Base-by-base conservation (phyloP, 2,329 filamentous ascomycete genomes). In the Chalaropsis ovoidea region DNA sequence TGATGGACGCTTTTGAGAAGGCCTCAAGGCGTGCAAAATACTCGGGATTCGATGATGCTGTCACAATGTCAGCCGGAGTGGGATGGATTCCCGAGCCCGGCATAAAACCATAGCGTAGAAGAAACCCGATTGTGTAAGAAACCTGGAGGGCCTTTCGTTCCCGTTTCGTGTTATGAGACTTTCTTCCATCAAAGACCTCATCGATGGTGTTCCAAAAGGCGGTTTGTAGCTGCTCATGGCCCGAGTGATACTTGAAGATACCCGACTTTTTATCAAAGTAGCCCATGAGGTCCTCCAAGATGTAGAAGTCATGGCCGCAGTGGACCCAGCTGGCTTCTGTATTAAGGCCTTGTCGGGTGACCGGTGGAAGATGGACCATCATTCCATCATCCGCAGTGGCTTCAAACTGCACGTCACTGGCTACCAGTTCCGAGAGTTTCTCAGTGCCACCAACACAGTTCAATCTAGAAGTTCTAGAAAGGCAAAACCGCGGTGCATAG, bases 271-370 rank as follows among this genome's bases (percentile, higher is more conserved):
- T 43, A 22, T 62, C n/a, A 49, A 49, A 45, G 31, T 62, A 49
- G 15, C 61, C 61, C 27, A 62, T 45, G 17, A 62, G 45, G 27
- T 62, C 61, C 42, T 62, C 61, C 1, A 62, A 47, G n/a, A 62
- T 62, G 43, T 49, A 62, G 27, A 62, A 62, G 42, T 62, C 61
- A 31, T 45, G 61, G 27, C 61, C 24, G 10, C 17, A 62, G 31
- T 58, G 54, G 39, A 35, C 54, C 54, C 54, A 58, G n/a, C 8
- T 13, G 17, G 31, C n/a, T 3, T 39, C 54, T 3, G 54, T 35
- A 17, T 58, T 58, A n/a, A 13, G 10, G 5, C 31, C 3, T 1
- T 15, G 13, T 11, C 10, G 54, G 17, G 31, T 31, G 11, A 22
- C 15, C 6, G 54, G 13, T 3, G 54, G 54, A 24, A 39, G 24